These are phyloP conservation scores for Talaromyces proteolyticus DNA, from an alignment of 495 filamentous ascomycete species.

Conservation along the genomic window DNA sequence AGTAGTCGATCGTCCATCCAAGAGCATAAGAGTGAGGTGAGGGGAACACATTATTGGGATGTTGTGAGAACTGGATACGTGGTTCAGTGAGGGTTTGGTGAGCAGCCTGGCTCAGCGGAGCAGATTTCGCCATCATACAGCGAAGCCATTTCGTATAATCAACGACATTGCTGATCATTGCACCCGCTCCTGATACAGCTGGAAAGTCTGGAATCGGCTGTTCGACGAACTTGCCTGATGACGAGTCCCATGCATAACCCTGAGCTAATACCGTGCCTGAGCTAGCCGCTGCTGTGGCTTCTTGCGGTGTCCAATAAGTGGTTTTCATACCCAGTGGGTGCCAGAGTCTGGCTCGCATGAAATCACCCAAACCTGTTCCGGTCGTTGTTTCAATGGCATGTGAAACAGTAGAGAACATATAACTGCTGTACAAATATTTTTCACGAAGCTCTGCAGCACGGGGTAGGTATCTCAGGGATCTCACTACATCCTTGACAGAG, in stretches of 20 bases:
- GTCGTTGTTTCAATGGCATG: slow-evolving; percentile 38
- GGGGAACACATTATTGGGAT: neutral
- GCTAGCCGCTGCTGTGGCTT: slow-evolving; percentile 8
- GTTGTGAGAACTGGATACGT: slow-evolving; percentile 18
- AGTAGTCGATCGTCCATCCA: slow-evolving; percentile 36
- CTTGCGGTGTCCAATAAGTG: slow-evolving; percentile 22
- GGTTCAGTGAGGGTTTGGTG: slow-evolving; percentile 31
- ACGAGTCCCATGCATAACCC: slow-evolving; percentile 16
- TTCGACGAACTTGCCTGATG: slow-evolving; percentile 3
- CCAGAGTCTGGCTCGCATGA: slow-evolving; percentile 39
- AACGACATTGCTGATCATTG: slow-evolving; percentile 41
- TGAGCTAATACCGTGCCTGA: slow-evolving; percentile 5
- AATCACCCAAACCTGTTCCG: slow-evolving; percentile 26
- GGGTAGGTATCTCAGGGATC: slow-evolving; percentile 31
- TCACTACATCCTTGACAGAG: slow-evolving; percentile 14
- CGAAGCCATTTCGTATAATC: slow-evolving; percentile 49
- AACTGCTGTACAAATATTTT: slow-evolving; percentile 45
- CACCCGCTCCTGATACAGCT: slow-evolving; percentile 41
- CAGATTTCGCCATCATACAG: slow-evolving; percentile 21
- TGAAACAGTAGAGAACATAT: slow-evolving; percentile 39
- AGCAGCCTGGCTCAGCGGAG: slow-evolving; percentile 20
- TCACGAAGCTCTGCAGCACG: slow-evolving; percentile 27
- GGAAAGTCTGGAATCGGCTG: slow-evolving; percentile 18
- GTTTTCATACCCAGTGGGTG: slow-evolving; percentile 39
- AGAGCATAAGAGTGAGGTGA: slow-evolving; percentile 28